These are phyloP conservation scores for Boletus rufocinnamomeus DNA, from an alignment of 768 basidiomycete genomes.

Conservation along the genomic window DNA sequence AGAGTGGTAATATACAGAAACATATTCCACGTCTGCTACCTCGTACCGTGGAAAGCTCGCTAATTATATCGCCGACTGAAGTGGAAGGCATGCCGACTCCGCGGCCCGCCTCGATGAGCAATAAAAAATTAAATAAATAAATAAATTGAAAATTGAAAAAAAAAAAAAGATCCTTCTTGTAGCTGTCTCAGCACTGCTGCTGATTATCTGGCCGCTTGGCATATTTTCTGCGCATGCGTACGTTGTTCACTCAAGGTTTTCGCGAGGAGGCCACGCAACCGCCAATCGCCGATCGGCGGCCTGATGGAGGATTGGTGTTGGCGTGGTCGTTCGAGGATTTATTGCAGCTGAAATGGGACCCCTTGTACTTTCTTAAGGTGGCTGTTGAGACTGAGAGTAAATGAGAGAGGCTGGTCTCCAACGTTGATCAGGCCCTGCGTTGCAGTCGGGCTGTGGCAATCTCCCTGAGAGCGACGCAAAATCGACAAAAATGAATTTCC, in stretches of 20 bases:
- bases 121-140: background rate
- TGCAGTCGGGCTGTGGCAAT: constrained; percentile 24
- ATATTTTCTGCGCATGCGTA: constrained; percentile 7
- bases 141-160: background rate
- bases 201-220: constrained; percentile 3
- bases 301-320: constrained; percentile 10
- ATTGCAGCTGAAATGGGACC: background rate
- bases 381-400: background rate
- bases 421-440: constrained; percentile 17
- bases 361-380: background rate
- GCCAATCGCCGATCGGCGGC: constrained; percentile 35
- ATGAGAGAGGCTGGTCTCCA: background rate
- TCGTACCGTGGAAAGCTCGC: constrained; percentile 22
- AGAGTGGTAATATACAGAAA: background rate
- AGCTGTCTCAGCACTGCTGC: background rate
- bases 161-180: background rate
- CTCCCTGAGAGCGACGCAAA: constrained; percentile 26
- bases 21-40: constrained; percentile 13
- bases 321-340: background rate
- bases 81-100: constrained; percentile 24
- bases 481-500: constrained; percentile 40
- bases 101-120: constrained; percentile 24
- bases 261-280: constrained; percentile 28
- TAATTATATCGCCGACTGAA: constrained; percentile 39
- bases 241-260: constrained; percentile 13